Conservation (phyloP, 345 rosid genomes). For the Corchorus capsularis region DNA sequence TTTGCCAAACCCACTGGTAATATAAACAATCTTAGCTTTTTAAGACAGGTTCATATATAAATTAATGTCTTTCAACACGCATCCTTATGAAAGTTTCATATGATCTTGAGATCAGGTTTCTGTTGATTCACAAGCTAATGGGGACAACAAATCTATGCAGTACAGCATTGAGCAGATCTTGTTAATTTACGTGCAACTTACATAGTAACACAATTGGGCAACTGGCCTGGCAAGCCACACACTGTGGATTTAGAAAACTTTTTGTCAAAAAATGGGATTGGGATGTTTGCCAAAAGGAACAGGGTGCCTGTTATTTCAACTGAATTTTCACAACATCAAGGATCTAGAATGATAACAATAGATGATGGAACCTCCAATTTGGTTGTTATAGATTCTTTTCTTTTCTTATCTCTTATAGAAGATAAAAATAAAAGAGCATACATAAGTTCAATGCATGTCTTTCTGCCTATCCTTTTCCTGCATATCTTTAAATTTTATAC, state of each 20-base stretch:
- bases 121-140: neutral
- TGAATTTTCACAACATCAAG: neutral
- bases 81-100: neutral
- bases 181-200: conserved; percentile 8
- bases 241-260: neutral
- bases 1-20: neutral
- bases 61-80: neutral
- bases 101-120: neutral
- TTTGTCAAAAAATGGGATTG: neutral
- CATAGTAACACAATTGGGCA: neutral
- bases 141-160: conserved; percentile 13
- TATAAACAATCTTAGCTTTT: neutral
- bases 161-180: conserved; percentile 12
- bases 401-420: neutral
- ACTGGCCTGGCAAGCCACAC: neutral
- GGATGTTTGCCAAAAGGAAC: neutral
- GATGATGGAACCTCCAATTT: neutral
- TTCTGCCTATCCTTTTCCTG: neutral
- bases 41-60: neutral
- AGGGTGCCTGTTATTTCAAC: neutral
- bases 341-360: neutral
- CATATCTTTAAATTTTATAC: neutral
- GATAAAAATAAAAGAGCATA: neutral
- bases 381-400: neutral
- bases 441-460: neutral